Evolutionary conservation across 805 yeast genomes (phyloP).

Genomic region (Suhomyces sp.): DNA sequence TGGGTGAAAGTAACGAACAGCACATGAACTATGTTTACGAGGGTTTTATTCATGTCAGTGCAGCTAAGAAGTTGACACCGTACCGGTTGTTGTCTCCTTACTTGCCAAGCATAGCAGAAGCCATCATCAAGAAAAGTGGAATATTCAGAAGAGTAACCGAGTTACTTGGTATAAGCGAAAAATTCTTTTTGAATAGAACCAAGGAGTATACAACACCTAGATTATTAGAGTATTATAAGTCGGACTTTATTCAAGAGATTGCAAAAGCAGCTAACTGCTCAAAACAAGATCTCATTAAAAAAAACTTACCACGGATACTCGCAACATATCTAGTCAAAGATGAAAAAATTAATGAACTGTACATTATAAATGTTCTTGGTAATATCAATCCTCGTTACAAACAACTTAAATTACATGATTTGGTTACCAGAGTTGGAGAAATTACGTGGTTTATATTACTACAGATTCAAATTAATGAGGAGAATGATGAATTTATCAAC

Average conservation of each 20-base stretch:
- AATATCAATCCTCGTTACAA: conserved; percentile 53
- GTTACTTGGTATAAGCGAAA: conserved; percentile 60
- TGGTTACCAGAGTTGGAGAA: conserved; percentile 38
- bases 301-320: conserved; percentile 51
- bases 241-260: conserved; percentile 61
- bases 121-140: conserved; percentile 57
- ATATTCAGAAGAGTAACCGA: conserved; percentile 62
- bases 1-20: conserved; percentile 65
- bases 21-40: conserved; percentile 69
- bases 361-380: conserved; percentile 51
- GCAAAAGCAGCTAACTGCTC: conserved; percentile 51
- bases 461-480: conserved; percentile 32
- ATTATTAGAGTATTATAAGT: conserved; percentile 63
- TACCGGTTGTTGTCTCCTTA: conserved; percentile 81
- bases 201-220: conserved; percentile 75
- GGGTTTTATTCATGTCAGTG: conserved; percentile 58
- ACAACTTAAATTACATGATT: conserved; percentile 28
- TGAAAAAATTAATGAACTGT: conserved; percentile 45
- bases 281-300: conserved; percentile 48
- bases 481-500: conserved; percentile 27
- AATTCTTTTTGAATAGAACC: conserved; percentile 66
- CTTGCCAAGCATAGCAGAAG: conserved; percentile 67
- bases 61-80: conserved; percentile 57
- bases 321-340: conserved; percentile 59
- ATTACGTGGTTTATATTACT: conserved; percentile 37